Evolutionary conservation across 2,329 filamentous ascomycete species (phyloP).

Genomic region (Ceratocystis huliohia): DNA sequence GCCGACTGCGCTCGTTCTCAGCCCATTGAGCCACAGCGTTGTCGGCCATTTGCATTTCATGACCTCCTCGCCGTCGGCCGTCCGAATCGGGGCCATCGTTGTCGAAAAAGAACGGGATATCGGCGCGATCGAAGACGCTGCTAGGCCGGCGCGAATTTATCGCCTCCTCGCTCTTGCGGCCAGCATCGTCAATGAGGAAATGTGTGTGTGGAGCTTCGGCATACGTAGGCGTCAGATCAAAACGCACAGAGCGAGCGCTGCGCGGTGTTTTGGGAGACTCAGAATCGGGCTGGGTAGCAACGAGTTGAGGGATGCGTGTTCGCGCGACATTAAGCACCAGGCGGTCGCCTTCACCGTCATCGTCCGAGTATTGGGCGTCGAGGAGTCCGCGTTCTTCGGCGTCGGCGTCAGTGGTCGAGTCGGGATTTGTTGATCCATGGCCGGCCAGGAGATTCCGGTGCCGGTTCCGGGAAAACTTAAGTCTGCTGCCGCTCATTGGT

Average conservation of each 20-base stretch:
- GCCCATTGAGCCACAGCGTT: slow-evolving; percentile 30
- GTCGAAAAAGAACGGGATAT: slow-evolving; percentile 20
- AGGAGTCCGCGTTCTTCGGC: slow-evolving; percentile 24
- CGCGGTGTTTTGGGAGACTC: slow-evolving; percentile 37
- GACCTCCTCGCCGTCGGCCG: slow-evolving; percentile 11
- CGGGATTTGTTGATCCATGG: slow-evolving; percentile 10
- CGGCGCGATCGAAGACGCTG: slow-evolving; percentile 18
- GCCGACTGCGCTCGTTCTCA: slow-evolving; percentile 47
- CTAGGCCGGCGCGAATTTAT: slow-evolving; percentile 18
- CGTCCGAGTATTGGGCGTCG: slow-evolving; percentile 22
- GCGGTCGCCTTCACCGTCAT: slow-evolving; percentile 20
- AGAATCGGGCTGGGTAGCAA: slow-evolving; percentile 5
- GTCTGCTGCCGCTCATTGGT: slow-evolving; percentile 18
- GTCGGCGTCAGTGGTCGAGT: slow-evolving; percentile 20
- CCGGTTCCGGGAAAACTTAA: slow-evolving; percentile 20
- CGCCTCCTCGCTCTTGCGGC: slow-evolving; percentile 18
- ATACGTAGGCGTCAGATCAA: slow-evolving; percentile 45
- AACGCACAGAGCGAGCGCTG: slow-evolving; percentile 62
- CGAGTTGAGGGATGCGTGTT: slow-evolving; percentile 15
- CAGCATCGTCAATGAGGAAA: slow-evolving; percentile 16
- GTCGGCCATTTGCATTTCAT: slow-evolving; percentile 22
- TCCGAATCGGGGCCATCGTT: slow-evolving; percentile 13
- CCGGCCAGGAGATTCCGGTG: slow-evolving; percentile 15
- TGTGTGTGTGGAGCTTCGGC: slow-evolving; percentile 28
- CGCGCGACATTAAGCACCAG: slow-evolving; percentile 17